Base-by-base conservation (phyloP, 2,329 filamentous ascomycete genomes). In the Rhynchosporium secalis region DNA sequence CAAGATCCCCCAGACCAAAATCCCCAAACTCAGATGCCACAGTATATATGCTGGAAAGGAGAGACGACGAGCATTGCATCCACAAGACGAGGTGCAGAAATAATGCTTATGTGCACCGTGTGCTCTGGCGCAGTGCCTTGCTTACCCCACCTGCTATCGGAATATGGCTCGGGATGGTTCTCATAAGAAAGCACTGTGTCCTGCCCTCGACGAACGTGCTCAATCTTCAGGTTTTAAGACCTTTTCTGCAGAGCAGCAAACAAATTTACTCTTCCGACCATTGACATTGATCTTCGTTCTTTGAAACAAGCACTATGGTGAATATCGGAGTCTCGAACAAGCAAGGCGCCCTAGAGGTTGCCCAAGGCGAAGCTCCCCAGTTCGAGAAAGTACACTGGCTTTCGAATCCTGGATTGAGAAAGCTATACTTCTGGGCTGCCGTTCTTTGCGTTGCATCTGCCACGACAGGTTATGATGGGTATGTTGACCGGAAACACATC, bases 401-500 rank as follows among this genome's bases (percentile, higher is more conserved):
- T 65, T 78, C 75, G 68, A 81, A 86, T 66, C 82, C 82, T 43
- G 81, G 84, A 69, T 74, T 86, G 59, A 77, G 83, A 58, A 81
- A 78, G 71, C 78, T 86, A 10, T 86, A 86, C 70, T 77, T 77
- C 56, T 78, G 80, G 71, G 78, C 77, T 62, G 73, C 78, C 26
- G 79, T 86, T 62, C 77, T 87, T 62, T 82, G 84, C 73, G 76
- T 86, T 61, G 83, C 82, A 12, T 86, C 84, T 36, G 84, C 84
- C 48, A 86, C 83, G 36, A 86, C 83, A 7, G 83, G 84, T 58
- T 86, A 86, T 70, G 84, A 87, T 74, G 83, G 83, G 77, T 78
- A 69, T 40, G 52, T 49, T 51, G 28, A 40, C 28, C 26, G 13
- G 26, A 10, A 20, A 56, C 4, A 41, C 1, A 33, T 36, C 12